Percentiles rank a stretch among this genome's conserved stretches.
Evolutionary conservation across 2,329 filamentous ascomycete species (phyloP).

Genomic region (Alternaria novae-zelandiae): DNA sequence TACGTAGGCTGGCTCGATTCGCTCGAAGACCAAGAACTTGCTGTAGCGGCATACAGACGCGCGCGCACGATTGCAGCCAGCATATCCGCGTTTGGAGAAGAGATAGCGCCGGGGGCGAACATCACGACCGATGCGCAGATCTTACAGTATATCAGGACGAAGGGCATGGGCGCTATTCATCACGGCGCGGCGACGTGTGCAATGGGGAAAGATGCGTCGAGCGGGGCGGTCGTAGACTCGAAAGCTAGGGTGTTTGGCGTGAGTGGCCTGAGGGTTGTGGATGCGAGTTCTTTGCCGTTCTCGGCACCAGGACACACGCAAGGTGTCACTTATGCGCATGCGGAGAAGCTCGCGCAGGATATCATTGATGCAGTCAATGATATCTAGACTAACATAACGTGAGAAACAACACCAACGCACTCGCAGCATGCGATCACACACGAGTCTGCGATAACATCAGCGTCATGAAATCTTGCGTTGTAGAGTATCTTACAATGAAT

Average conservation of each 20-base stretch:
- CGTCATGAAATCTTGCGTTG: background rate
- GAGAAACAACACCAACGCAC: background rate
- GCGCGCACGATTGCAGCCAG: conserved; percentile 5
- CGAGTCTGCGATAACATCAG: background rate
- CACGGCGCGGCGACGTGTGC: conserved; percentile 8
- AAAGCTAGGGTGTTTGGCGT: conserved; percentile 12
- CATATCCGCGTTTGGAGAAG: conserved; percentile 5
- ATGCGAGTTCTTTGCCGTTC: conserved; percentile 8
- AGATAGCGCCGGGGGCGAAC: conserved; percentile 8
- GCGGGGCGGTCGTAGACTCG: conserved; percentile 5
- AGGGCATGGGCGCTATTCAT: conserved; percentile 6
- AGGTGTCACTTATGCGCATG: conserved; percentile 9
- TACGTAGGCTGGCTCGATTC: conserved; percentile 8
- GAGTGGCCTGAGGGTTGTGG: conserved; percentile 7
- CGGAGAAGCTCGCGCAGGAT: conserved; percentile 9
- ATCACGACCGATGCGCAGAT: conserved; percentile 8
- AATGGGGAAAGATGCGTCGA: background rate
- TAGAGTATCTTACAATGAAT: background rate
- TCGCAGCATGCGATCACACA: background rate
- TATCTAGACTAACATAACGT: background rate
- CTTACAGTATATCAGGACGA: conserved; percentile 6
- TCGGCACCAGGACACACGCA: conserved; percentile 7
- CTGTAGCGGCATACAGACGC: conserved; percentile 9
- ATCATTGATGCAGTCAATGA: conserved; percentile 1
- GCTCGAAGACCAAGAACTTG: conserved; percentile 8